Base-by-base conservation (phyloP, 805 yeast genomes). In the Maudiozyma barnettii region DNA sequence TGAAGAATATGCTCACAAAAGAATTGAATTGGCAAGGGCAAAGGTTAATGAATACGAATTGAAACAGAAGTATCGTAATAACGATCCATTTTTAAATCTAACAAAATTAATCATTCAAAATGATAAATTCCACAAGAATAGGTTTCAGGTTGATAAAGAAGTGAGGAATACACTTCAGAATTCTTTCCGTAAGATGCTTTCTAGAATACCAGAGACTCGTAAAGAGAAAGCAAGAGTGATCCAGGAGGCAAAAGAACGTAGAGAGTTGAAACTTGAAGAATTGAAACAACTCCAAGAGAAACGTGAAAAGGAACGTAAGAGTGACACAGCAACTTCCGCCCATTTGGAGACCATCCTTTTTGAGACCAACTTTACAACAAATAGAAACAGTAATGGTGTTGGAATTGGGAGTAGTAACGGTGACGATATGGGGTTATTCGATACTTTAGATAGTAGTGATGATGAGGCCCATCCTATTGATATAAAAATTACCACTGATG, bases 1-100 rank as follows among this genome's bases (percentile, higher is more conserved):
- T 37, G 77, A 71, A 13, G 77, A 67, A 38, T 81, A 79, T 59
- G 81, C 87, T 0, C 62, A 68, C 20, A 71, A 71, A 36, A 66
- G 87, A 45, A 52, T 71, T 16, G 60, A 57, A 8, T 52, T 66
- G 14, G 61, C 77, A 4, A 55, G 63, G 51, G 68, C 58, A 45
- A 62, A 58, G 51, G 71, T 61, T 1, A 23, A 46, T 16, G 53
- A 54, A 10, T 59, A 51, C 45, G 68, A 64, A 46, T 43, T 52
- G 16, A 53, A 46, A 39, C 53, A 54, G 43, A 46, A 54, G 39
- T 46, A 49, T 33, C 36, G 45, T n/a, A 49, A 52, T 42, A 54
- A 54, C 14, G 60, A 62, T 29, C 66, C 68, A 14, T 57, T 64
- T 43, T 39, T 61, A 7, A 59, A 58, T 47, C 46, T 54, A 20